These are phyloP conservation scores for Ehretia macrophylla DNA, from an alignment of 257 asterid genomes.

Conservation along the genomic window DNA sequence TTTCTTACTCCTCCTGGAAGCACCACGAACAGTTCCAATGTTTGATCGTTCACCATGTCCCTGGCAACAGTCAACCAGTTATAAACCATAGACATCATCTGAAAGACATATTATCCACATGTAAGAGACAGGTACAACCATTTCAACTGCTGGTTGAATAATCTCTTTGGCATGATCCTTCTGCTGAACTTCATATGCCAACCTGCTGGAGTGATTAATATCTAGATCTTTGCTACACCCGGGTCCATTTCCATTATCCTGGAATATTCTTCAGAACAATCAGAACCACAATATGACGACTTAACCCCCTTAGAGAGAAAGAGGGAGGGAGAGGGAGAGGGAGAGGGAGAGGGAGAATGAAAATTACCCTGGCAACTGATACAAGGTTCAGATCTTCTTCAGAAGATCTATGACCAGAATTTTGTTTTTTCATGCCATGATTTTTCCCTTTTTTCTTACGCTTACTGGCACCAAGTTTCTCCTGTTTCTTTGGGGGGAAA, in stretches of 20 bases:
- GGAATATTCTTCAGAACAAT: conserved; percentile 30
- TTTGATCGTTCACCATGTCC: conserved; percentile 56
- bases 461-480: conserved; percentile 45
- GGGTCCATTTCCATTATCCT: conserved; percentile 45
- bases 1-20: conserved; percentile 70
- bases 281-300: conserved; percentile 14
- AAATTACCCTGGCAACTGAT: conserved; percentile 49
- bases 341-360: conserved; percentile 15
- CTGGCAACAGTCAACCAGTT: conserved; percentile 64
- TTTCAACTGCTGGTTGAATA: conserved; percentile 40
- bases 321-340: conserved; percentile 15
- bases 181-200: conserved; percentile 28
- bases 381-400: conserved; percentile 37
- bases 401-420: conserved; percentile 44
- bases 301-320: conserved; percentile 15
- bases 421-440: conserved; percentile 49
- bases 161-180: conserved; percentile 41
- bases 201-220: conserved; percentile 30
- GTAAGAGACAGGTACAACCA: conserved; percentile 59
- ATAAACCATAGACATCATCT: conserved; percentile 39
- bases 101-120: conserved; percentile 25
- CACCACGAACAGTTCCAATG: conserved; percentile 47
- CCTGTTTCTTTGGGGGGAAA: conserved; percentile 41
- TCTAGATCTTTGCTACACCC: conserved; percentile 32
- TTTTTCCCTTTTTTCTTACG: conserved; percentile 80